Evolutionary conservation across 352 stramenopile species (phyloP).

Genomic region (Globisporangium yorkense): DNA sequence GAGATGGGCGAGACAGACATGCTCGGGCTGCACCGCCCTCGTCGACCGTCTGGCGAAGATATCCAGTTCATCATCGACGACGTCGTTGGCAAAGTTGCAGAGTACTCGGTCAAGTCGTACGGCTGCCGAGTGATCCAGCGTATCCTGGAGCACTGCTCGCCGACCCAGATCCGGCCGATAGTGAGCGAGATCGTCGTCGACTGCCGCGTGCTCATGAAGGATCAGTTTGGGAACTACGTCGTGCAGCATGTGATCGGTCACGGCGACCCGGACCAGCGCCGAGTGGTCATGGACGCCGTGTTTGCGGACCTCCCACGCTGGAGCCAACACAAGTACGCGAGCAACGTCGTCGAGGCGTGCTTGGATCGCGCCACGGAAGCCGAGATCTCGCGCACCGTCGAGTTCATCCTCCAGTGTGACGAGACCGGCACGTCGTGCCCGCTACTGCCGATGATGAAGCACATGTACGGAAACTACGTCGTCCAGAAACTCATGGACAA

Average conservation of each 20-base stretch:
- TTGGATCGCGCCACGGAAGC: conserved; percentile 83
- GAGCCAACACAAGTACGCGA: conserved; percentile 94
- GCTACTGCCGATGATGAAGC: conserved; percentile 93
- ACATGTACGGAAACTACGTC: conserved; percentile 97
- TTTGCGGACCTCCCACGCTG: conserved; percentile 86
- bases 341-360: conserved; percentile 95
- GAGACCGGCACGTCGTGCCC: conserved; percentile 62
- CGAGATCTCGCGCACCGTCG: conserved; percentile 77
- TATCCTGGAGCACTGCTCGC: conserved; percentile 94
- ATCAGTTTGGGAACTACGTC: conserved; percentile 99
- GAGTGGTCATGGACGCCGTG: conserved; percentile 82
- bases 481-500: conserved; percentile 95
- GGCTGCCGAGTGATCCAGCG: conserved; percentile 97
- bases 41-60: conserved; percentile 67
- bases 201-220: conserved; percentile 84
- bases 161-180: conserved; percentile 88
- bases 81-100: conserved; percentile 89
- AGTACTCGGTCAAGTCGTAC: conserved; percentile 96
- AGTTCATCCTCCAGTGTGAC: conserved; percentile 73
- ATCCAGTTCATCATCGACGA: conserved; percentile 98
- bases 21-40: not conserved
- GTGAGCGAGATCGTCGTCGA: conserved; percentile 92
- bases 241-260: conserved; percentile 98
- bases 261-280: conserved; percentile 77
- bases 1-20: conserved; percentile 14